These are phyloP conservation scores for Auriscalpium orientale DNA, from an alignment of 768 basidiomycete species.

Conservation along the genomic window DNA sequence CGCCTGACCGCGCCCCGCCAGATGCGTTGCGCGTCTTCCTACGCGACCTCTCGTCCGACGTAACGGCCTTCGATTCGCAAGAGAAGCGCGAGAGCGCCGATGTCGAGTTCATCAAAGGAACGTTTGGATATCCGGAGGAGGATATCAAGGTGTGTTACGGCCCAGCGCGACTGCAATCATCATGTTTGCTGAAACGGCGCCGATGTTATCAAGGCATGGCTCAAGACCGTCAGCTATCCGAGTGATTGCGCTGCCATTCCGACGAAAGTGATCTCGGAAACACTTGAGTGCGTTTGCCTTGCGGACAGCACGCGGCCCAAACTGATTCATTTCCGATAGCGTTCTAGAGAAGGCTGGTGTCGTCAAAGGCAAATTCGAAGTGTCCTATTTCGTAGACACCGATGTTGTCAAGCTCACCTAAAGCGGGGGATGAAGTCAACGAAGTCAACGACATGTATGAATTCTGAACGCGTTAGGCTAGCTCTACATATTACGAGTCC, in stretches of 20 bases:
- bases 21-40: slow-evolving; percentile 54
- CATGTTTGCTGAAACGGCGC: background rate
- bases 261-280: slow-evolving; percentile 56
- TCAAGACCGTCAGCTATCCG: slow-evolving; percentile 73
- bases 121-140: slow-evolving; percentile 74
- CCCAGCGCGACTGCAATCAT: background rate
- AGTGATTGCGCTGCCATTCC: slow-evolving; percentile 57
- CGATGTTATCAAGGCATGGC: slow-evolving; percentile 58
- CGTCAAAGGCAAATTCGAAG: slow-evolving; percentile 36
- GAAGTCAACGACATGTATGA: background rate
- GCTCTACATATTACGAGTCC: too few species aligned
- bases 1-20: slow-evolving; percentile 44
- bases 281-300: slow-evolving; percentile 47
- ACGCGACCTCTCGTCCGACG: slow-evolving; percentile 50
- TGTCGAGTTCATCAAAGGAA: slow-evolving; percentile 66
- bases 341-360: slow-evolving; percentile 73
- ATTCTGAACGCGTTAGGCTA: background rate
- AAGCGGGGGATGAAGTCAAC: background rate
- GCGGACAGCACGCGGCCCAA: background rate
- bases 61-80: slow-evolving; percentile 55
- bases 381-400: slow-evolving; percentile 9
- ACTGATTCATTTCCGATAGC: slow-evolving; percentile 29
- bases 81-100: slow-evolving; percentile 51
- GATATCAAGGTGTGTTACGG: slow-evolving; percentile 59
- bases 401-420: slow-evolving; percentile 4